These are phyloP conservation scores for Aureobasidium sp. DNA, from an alignment of 2,329 filamentous ascomycete species.

Conservation along the genomic window DNA sequence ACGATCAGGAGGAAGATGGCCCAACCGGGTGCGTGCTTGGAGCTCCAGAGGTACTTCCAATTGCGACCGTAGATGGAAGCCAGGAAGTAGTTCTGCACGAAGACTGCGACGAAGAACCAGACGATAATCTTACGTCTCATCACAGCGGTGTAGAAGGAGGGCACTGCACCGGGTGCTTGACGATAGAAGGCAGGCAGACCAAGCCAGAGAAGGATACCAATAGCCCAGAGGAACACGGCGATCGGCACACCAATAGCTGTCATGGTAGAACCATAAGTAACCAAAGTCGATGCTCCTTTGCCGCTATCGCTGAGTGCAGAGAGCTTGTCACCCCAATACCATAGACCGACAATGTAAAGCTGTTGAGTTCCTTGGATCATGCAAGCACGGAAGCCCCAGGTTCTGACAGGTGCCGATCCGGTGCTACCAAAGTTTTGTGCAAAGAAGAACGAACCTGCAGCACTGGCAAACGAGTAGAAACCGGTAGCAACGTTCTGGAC, in stretches of 20 bases:
- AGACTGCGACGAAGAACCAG: constrained; percentile 59
- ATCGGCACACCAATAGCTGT: constrained; percentile 52
- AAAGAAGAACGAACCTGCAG: constrained; percentile 58
- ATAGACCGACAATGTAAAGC: constrained; percentile 56
- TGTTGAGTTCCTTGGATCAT: constrained; percentile 61
- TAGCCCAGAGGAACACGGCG: constrained; percentile 48
- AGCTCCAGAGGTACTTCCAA: constrained; percentile 58
- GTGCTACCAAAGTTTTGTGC: constrained; percentile 55
- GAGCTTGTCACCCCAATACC: constrained; percentile 58
- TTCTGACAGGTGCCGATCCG: constrained; percentile 51
- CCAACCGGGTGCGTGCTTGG: constrained; percentile 50
- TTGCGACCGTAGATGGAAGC: constrained; percentile 60
- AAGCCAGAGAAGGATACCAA: constrained; percentile 50
- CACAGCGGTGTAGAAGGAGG: constrained; percentile 57
- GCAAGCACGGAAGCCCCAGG: constrained; percentile 62
- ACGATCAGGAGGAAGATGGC: constrained; percentile 50
- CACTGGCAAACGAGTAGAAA: constrained; percentile 55
- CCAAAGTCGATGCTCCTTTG: constrained; percentile 23
- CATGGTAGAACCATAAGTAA: constrained; percentile 23
- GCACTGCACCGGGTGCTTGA: constrained; percentile 55
- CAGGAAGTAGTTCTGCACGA: constrained; percentile 62
- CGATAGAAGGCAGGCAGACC: constrained; percentile 63
- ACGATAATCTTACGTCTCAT: constrained; percentile 57
- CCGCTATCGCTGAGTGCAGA: constrained; percentile 40
- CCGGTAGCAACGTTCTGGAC: constrained; percentile 56